Conservation (phyloP, 768 basidiomycete species). For the Pisolithus sp. region DNA sequence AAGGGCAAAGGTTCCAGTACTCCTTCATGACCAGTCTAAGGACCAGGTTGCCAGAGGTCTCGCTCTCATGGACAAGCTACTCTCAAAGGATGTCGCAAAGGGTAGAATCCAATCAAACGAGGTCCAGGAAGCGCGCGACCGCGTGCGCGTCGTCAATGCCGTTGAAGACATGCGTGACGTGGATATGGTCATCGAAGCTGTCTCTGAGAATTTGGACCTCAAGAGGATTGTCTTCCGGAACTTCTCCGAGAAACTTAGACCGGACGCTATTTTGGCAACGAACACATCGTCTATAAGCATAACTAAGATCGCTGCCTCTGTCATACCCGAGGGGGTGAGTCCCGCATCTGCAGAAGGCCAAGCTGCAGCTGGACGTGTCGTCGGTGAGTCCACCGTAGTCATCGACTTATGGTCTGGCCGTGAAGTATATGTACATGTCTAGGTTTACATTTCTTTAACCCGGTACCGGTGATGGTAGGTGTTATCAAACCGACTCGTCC, state of each 20-base stretch:
- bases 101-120: slow-evolving; percentile 63
- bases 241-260: slow-evolving; percentile 61
- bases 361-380: slow-evolving; percentile 64
- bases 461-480: slow-evolving; percentile 90
- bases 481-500: neutral
- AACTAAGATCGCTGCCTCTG: slow-evolving; percentile 85
- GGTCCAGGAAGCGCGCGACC: slow-evolving; percentile 65
- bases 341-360: slow-evolving; percentile 60
- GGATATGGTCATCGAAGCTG: slow-evolving; percentile 93
- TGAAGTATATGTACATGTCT: neutral
- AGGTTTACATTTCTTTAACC: slow-evolving; percentile 95
- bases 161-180: slow-evolving; percentile 64
- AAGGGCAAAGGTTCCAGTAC: slow-evolving; percentile 78
- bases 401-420: neutral
- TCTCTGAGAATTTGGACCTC: slow-evolving; percentile 73
- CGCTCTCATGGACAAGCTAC: slow-evolving; percentile 68
- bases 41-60: slow-evolving; percentile 72
- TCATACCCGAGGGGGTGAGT: slow-evolving; percentile 51
- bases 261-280: slow-evolving; percentile 76
- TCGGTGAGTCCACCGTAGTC: slow-evolving; percentile 45
- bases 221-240: slow-evolving; percentile 74
- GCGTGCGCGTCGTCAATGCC: slow-evolving; percentile 57
- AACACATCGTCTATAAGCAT: slow-evolving; percentile 95
- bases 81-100: slow-evolving; percentile 87
- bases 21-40: slow-evolving; percentile 75